Evolutionary conservation across 768 basidiomycete species (phyloP).

Genomic region (Hemileccinum rubropunctum): DNA sequence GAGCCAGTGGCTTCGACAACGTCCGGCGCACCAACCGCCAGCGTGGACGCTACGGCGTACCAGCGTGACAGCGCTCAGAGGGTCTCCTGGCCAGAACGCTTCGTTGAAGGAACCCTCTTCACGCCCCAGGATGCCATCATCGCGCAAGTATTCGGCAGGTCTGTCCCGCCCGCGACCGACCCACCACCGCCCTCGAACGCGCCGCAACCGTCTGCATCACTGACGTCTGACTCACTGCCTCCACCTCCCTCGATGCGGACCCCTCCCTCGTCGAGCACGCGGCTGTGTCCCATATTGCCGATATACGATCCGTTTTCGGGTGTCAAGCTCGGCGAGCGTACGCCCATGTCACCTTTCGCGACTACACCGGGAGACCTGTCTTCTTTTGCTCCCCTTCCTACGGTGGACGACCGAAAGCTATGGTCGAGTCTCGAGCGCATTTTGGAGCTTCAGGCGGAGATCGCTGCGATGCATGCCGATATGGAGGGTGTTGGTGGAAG

Average conservation of each 20-base stretch:
- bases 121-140: slow-evolving; percentile 66
- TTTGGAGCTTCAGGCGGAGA: slow-evolving; percentile 68
- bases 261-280: neutral
- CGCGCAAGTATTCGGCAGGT: slow-evolving; percentile 37
- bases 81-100: neutral
- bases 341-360: slow-evolving; percentile 7
- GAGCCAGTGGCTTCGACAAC: slow-evolving; percentile 10
- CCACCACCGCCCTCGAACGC: neutral
- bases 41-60: slow-evolving; percentile 3
- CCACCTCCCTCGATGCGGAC: slow-evolving; percentile 7
- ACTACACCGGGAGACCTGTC: slow-evolving; percentile 6
- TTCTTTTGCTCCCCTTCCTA: slow-evolving; percentile 6
- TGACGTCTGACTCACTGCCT: slow-evolving; percentile 15
- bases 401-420: slow-evolving; percentile 44
- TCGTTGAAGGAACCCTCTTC: slow-evolving; percentile 12
- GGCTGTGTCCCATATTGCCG: slow-evolving; percentile 8
- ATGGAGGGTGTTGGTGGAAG: slow-evolving; percentile 63
- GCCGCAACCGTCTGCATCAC: slow-evolving; percentile 13
- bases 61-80: slow-evolving; percentile 1
- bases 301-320: slow-evolving; percentile 37
- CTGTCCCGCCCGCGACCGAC: slow-evolving; percentile 4
- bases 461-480: slow-evolving; percentile 68
- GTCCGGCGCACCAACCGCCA: slow-evolving; percentile 6
- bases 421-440: slow-evolving; percentile 71
- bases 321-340: slow-evolving; percentile 19